Evolutionary conservation across 495 filamentous ascomycete genomes (phyloP).

Genomic region (Niebla homalea): DNA sequence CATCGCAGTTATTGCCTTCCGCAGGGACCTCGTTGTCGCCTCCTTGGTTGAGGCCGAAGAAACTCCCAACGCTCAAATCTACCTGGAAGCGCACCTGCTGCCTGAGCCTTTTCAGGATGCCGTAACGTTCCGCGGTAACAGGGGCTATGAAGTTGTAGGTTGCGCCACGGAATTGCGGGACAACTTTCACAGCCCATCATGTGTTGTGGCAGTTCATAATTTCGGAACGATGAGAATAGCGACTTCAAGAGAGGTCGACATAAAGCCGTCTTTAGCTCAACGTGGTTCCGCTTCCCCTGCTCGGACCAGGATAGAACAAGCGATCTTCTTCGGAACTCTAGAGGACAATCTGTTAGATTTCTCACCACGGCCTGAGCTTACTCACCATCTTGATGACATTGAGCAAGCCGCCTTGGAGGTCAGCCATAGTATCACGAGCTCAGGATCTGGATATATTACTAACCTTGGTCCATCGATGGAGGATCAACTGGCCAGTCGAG

Average conservation of each 20-base stretch:
- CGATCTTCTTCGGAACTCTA: slow-evolving; percentile 78
- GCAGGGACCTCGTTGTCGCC: slow-evolving; percentile 58
- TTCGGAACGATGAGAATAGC: slow-evolving; percentile 67
- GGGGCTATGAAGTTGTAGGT: slow-evolving; percentile 33
- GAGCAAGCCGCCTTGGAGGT: slow-evolving; percentile 65
- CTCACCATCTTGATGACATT: slow-evolving; percentile 55
- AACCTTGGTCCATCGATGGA: slow-evolving; percentile 61
- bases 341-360: slow-evolving; percentile 72
- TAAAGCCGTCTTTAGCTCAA: no score
- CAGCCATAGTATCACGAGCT: slow-evolving; percentile 70
- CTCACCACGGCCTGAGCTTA: slow-evolving; percentile 42
- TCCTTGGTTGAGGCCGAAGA: slow-evolving; percentile 50
- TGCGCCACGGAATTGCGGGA: slow-evolving; percentile 27
- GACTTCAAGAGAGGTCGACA: slow-evolving; percentile 7
- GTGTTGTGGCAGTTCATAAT: slow-evolving; percentile 60
- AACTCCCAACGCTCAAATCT: slow-evolving; percentile 55
- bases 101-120: slow-evolving; percentile 66
- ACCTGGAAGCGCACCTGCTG: slow-evolving; percentile 44
- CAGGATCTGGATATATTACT: slow-evolving; percentile 57
- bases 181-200: slow-evolving; percentile 37
- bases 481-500: slow-evolving; percentile 58
- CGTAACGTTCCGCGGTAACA: slow-evolving; percentile 62
- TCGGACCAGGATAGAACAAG: slow-evolving; percentile 83
- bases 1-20: slow-evolving; percentile 73
- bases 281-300: slow-evolving; percentile 44